Evolutionary conservation across 306 rosid genomes (phyloP), one percentile per base, ranked within the genome.

Genomic region (Abrus precatorius): DNA sequence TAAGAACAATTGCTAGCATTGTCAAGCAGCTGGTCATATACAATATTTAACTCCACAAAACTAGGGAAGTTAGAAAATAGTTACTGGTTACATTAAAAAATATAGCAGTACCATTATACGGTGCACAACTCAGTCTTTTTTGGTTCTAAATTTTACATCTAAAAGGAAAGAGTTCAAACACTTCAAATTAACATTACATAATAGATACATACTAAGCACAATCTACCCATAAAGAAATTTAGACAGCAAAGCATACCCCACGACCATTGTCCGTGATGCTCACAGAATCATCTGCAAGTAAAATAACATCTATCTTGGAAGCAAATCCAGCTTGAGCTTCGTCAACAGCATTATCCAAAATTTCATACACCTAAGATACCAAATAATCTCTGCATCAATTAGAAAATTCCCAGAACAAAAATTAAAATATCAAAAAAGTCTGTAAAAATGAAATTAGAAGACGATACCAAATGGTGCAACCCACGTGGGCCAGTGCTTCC

Each of bases 281-380:
- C 81, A 95, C 98, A 45, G 98, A 88, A 90, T 72, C 88, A 52
- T 93, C 99, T 14, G 86, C 84, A 49, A 81, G 92, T 70, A 95
- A 91, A 75, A 89, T 80, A 84, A 93, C 97, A 80, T 90, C 93
- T 78, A 95, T 87, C 80, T 89, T 91, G 41, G 98, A 89, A 80
- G 99, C 99, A 91, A 88, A 91, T 27, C 99, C 98, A 11, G 93
- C 99, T 87, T 95, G 99, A 82, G 97, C 99, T 90, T 95, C 97
- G 34, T 95, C 99, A 84, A 95, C 97, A 80, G 96, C 93, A 86
- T 93, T 93, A 74, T 95, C 99, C 89, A 95, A 87, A 83, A 95
- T 95, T 85, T 95, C 99, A 86, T 95, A 95, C 67, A 95, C 98
- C 99, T 95, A 57, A 80, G 74, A 56, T 28, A 64, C 29, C 80